Evolutionary conservation across 768 basidiomycete species (phyloP), one percentile per base, ranked within the genome.

Genomic region (Peribolospora baueri): DNA sequence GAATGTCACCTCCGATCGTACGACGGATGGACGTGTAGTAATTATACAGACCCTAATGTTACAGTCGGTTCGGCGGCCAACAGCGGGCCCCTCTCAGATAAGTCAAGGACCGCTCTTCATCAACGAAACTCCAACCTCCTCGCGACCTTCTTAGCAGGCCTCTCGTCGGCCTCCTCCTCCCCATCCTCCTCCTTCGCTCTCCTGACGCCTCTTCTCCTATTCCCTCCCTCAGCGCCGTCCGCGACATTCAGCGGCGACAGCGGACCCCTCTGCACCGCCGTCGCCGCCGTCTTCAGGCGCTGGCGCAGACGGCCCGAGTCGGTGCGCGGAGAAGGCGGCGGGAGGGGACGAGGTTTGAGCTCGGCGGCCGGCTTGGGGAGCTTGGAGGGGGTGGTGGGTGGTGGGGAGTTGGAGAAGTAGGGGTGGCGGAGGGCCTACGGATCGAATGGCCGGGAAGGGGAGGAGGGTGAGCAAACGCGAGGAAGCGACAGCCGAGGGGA

Each of bases 381-480:
- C 62, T 84, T 82, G 6, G 79, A 80, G 0, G 87, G 87, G 59
- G 84, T 81, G 0, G 88, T 81, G 0, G 93, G 88, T 5, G 47
- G 42, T 1, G 64, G 62, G 3, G 4, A 2, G 37, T 49, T 43
- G 47, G 48, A 76, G 71, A 97, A 95, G 67, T 91, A 97, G 3
- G 82, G 70, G 63, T 97, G 88, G 50, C 74, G 66, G 11, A 98
- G 76, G 7, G 86, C 84, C 86, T 91, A 60, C 11, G 10, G 8
- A 48, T n/a, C 5, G 14, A 49, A 46, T 9, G 13, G 7, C 5
- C 37, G 40, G 6, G 41, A 42, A 43, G 48, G 8, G 52, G 46
- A 42, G 56, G 54, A 45, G 5, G 5, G 9, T 25, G 41, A 9
- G 11, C 45, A 37, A 8, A n/a, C 3, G 7, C 36, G 14, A 13